Evolutionary conservation across 2,329 filamentous ascomycete species (phyloP), one percentile per base, ranked within the genome.

Genomic region (Acephala macrosclerotiorum): DNA sequence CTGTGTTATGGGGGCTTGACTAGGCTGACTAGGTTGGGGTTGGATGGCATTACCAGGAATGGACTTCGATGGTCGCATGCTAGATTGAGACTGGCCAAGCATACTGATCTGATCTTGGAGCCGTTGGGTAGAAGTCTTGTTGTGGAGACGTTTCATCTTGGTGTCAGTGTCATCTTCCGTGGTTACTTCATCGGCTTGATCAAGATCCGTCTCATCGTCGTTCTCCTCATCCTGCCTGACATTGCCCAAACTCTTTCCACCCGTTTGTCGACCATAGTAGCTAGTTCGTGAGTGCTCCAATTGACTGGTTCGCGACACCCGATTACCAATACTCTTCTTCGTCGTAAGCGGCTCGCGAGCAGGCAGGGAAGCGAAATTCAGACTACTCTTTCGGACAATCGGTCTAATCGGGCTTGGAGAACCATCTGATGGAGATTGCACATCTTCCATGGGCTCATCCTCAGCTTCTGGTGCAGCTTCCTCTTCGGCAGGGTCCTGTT

Each of bases 281-380:
- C 92, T 95, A 56, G 85, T 87, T 65, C 91, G 85, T n/a, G 83
- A 82, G 65, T 87, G 85, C 60, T 97, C 92, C 40, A 94, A 77
- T 70, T 97, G 91, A 74, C 93, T 97, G 7, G 88, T 92, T 66
- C 92, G 85, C 25, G 93, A 94, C 60, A 87, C 80, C 58, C 92
- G 85, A 22, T 86, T 84, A 18, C 90, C 94, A 74, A 94, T 87
- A 76, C 91, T 96, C 80, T 94, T 95, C 77, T 96, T 96, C 18
- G 87, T 87, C 36, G 89, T 88, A 60, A 98, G 82, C 40, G 95
- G 95, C 75, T 98, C 95, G 67, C 96, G 87, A 2, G 95, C 94
- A 35, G 96, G 96, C 14, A 99, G 83, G 20, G 96, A 93, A 42
- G 96, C 93, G 80, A 99, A 98, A 66, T 92, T 97, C 66, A 99